Evolutionary conservation across 257 asterid genomes (phyloP).

Genomic region (Solanum etuberosum): DNA sequence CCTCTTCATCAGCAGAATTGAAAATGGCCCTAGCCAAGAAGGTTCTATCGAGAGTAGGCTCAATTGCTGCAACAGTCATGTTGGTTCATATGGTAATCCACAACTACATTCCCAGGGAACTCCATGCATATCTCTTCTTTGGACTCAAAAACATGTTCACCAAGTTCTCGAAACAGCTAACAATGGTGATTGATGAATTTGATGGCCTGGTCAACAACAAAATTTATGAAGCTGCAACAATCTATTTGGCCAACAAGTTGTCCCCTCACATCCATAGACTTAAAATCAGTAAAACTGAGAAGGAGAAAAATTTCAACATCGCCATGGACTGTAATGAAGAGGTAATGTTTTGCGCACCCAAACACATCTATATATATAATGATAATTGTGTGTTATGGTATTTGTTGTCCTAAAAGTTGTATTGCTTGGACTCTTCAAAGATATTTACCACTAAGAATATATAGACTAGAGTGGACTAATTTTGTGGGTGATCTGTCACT

Average conservation of each 20-base stretch:
- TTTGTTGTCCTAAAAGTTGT: neutral
- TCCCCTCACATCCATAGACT: neutral
- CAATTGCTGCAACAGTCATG: slow-evolving; percentile 4
- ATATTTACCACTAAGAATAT: neutral
- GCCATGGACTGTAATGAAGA: slow-evolving; percentile 2
- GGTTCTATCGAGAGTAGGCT: slow-evolving; percentile 7
- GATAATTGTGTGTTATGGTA: neutral
- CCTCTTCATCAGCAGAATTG: neutral
- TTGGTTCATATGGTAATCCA: slow-evolving; percentile 2
- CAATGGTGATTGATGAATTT: neutral
- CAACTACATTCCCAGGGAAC: slow-evolving; percentile 8
- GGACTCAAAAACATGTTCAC: slow-evolving; percentile 1
- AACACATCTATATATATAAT: neutral
- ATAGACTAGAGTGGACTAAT: neutral
- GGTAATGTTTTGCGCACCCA: neutral
- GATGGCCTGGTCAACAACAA: neutral
- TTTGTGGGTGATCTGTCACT: neutral
- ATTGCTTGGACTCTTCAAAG: neutral
- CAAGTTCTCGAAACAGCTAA: neutral
- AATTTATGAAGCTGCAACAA: slow-evolving; percentile 6
- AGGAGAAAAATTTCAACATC: neutral
- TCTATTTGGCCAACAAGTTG: neutral
- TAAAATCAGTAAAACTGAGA: too few relatives aligned
- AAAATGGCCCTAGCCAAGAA: neutral
- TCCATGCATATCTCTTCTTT: neutral